These are phyloP conservation scores for Draba incana DNA, from an alignment of 345 rosid species.

Conservation along the genomic window DNA sequence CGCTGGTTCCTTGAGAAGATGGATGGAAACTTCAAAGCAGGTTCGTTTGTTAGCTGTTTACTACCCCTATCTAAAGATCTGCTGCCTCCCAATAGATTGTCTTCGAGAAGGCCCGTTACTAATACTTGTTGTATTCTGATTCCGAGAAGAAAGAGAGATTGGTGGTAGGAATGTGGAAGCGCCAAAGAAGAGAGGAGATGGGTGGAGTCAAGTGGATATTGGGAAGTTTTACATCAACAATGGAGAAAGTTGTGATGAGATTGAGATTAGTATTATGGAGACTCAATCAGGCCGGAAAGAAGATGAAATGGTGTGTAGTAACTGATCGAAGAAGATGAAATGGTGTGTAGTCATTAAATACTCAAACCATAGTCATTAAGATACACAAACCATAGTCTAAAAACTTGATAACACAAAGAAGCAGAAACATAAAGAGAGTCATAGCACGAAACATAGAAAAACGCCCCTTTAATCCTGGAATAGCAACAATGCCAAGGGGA, in stretches of 20 bases:
- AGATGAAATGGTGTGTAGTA: too few species aligned
- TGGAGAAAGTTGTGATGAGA: conserved; percentile 35
- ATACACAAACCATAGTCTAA: too few species aligned
- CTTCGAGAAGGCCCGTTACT: conserved; percentile 96
- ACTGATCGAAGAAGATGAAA: too few species aligned
- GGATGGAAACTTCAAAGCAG: conserved; percentile 62
- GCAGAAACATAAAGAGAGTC: too few species aligned
- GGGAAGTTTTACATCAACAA: conserved; percentile 44
- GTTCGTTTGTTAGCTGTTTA: conserved; percentile 64
- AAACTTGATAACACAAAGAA: too few species aligned
- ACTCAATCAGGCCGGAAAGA: too few species aligned
- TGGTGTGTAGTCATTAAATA: too few species aligned
- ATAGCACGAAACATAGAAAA: too few species aligned
- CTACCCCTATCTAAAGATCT: conserved; percentile 84
- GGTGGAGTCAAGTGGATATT: conserved; percentile 69
- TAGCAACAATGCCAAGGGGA: too few species aligned
- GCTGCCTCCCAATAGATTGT: conserved; percentile 96
- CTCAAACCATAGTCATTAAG: neutral
- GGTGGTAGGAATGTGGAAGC: conserved; percentile 29
- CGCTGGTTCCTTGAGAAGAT: conserved; percentile 67
- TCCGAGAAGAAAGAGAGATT: conserved; percentile 11
- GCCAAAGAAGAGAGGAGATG: conserved; percentile 58
- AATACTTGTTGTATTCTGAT: too few species aligned
- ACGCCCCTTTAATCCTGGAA: too few species aligned
- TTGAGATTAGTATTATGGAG: too few species aligned